Percentiles rank a stretch among this genome's conserved stretches.
These are phyloP conservation scores for Botrytis fragariae DNA, from an alignment of 2,329 filamentous ascomycete genomes.

Conservation along the genomic window DNA sequence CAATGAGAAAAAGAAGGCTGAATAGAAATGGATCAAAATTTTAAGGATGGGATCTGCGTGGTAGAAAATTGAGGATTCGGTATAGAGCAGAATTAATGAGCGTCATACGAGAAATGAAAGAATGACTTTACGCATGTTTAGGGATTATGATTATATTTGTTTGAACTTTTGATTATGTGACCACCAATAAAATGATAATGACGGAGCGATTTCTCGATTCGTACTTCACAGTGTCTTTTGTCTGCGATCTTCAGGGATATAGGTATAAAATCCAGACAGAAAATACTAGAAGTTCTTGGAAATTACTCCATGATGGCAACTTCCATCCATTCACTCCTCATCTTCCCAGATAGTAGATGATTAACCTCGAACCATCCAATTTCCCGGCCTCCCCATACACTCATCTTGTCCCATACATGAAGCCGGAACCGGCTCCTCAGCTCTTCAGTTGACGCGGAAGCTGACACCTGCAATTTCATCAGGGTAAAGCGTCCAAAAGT, in stretches of 20 bases:
- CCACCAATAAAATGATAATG: not conserved
- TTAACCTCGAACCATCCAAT: too few species aligned
- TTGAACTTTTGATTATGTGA: not conserved
- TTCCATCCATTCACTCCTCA: not conserved
- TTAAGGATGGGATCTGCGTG: not conserved
- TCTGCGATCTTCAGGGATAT: too few species aligned
- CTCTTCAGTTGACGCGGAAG: too few species aligned
- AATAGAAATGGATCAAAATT: not conserved
- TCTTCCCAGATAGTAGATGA: not conserved
- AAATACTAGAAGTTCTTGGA: not conserved
- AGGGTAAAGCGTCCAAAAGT: too few species aligned
- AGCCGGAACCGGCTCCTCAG: too few species aligned
- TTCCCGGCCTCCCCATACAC: not conserved
- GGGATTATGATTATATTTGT: not conserved
- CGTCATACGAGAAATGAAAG: too few species aligned
- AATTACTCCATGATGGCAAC: too few species aligned
- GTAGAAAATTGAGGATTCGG: too few species aligned
- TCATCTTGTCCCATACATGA: not conserved
- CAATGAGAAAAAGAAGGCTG: constrained; percentile 12
- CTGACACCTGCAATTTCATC: not conserved
- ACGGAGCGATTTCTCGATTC: not conserved
- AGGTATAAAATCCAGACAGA: not conserved
- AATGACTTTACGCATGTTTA: not conserved
- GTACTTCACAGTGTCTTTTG: too few species aligned
- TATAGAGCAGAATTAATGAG: too few species aligned